A percentile compares a stretch with the other conserved stretches of the same genome.
phyloP scores from a whole-genome alignment of 495 filamentous ascomycete genomes.

The Platismatia glauca region DNA sequence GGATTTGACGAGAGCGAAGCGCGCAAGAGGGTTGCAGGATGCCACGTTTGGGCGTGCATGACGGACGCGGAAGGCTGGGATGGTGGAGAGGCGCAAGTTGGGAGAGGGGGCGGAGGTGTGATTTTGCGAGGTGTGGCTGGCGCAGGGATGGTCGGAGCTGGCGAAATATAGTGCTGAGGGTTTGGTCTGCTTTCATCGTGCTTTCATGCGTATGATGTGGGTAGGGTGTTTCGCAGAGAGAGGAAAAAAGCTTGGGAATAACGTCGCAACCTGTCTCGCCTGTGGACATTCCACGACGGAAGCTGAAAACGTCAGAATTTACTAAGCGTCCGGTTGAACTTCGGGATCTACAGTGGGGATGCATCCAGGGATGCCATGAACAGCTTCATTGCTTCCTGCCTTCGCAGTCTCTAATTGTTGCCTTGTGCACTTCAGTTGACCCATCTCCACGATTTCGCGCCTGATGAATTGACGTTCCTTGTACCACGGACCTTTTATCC shows the following conservation, averaged over 20 bases:
- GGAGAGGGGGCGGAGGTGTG: constrained; percentile 1
- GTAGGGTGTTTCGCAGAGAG: too few relatives aligned
- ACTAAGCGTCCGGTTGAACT: background rate
- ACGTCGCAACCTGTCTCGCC: too few relatives aligned
- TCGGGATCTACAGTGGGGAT: constrained; percentile 2
- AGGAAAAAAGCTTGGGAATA: too few relatives aligned
- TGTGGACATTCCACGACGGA: background rate
- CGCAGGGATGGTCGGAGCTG: constrained; percentile 3
- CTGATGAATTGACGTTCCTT: background rate
- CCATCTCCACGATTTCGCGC: background rate
- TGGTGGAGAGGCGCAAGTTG: constrained; percentile 24
- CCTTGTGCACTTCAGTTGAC: background rate
- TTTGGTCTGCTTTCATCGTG: constrained; percentile 15
- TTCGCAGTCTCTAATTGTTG: background rate
- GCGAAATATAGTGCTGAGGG: constrained; percentile 1
- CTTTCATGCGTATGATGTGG: background rate
- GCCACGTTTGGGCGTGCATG: background rate
- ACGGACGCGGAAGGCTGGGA: background rate
- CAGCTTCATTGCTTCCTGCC: background rate
- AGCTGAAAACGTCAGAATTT: constrained; percentile 11
- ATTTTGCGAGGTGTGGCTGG: background rate
- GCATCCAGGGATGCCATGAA: constrained; percentile 5
- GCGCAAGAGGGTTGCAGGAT: background rate
- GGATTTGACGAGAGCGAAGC: background rate
- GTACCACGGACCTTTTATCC: background rate